Conservation (phyloP, 2,329 filamentous ascomycete species). For the Pseudogymnoascus sp. region DNA sequence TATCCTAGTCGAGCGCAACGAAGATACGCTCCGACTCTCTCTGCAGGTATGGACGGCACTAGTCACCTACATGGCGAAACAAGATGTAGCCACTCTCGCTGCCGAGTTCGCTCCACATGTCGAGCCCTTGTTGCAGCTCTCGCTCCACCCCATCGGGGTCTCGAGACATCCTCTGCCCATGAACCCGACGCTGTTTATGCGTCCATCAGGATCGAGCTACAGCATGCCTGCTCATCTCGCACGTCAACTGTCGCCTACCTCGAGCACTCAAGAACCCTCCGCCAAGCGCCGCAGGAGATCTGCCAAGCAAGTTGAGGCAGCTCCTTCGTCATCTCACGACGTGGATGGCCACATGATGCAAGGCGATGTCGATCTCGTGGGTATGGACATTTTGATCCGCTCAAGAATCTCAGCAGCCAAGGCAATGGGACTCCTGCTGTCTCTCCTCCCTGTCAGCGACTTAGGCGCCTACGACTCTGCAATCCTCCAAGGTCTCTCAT, state of each 20-base stretch:
- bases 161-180: constrained; percentile 86
- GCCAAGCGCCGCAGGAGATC: constrained; percentile 74
- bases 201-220: constrained; percentile 83
- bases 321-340: constrained; percentile 70
- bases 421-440: constrained; percentile 79
- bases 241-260: constrained; percentile 32
- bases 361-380: constrained; percentile 90
- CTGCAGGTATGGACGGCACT: constrained; percentile 80
- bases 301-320: constrained; percentile 67
- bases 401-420: constrained; percentile 81
- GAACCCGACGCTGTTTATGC: constrained; percentile 82
- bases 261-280: constrained; percentile 50
- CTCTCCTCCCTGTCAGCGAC: constrained; percentile 57
- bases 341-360: constrained; percentile 98
- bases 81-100: constrained; percentile 55
- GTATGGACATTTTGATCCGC: constrained; percentile 77
- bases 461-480: constrained; percentile 56
- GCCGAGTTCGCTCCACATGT: constrained; percentile 68
- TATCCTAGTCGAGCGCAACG: constrained; percentile 83
- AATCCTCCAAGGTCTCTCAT: constrained; percentile 59
- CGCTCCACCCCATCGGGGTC: constrained; percentile 85
- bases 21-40: constrained; percentile 71
- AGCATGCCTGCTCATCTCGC: constrained; percentile 40
- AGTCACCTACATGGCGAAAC: constrained; percentile 54
- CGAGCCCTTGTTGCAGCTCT: constrained; percentile 72